These are phyloP conservation scores for Oehlia diaphana DNA, from an alignment of 192 early-diverging fungal genomes.

Conservation along the genomic window DNA sequence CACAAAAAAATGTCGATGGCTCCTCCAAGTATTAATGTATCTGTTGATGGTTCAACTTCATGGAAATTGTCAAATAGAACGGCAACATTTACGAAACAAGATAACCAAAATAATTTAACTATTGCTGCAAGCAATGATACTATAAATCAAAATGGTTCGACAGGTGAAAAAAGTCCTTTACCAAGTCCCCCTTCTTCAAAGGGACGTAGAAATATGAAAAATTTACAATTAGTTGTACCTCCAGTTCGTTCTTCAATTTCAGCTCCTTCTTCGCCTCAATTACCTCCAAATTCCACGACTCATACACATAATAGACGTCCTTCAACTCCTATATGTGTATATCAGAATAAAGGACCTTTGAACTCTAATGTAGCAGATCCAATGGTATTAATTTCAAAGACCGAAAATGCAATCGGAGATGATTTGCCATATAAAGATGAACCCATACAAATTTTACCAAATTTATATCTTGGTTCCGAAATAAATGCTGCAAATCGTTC, in stretches of 20 bases:
- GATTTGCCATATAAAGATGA: constrained; percentile 53
- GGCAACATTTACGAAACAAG: neutral
- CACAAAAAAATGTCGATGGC: constrained; percentile 25
- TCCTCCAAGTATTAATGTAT: constrained; percentile 14
- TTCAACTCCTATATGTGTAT: constrained; percentile 24
- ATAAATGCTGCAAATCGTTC: constrained; percentile 58
- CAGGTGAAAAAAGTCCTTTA: constrained; percentile 13
- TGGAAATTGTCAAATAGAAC: neutral
- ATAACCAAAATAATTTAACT: neutral
- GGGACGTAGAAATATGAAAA: constrained; percentile 22
- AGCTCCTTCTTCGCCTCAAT: constrained; percentile 24
- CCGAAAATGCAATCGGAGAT: constrained; percentile 30
- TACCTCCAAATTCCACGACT: neutral
- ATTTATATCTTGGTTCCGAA: constrained; percentile 68
- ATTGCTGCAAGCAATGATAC: neutral
- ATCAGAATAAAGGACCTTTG: constrained; percentile 6
- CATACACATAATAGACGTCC: constrained; percentile 26
- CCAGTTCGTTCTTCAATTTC: constrained; percentile 28
- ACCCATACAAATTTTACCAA: constrained; percentile 64
- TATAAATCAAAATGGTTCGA: neutral
- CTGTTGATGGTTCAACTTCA: neutral
- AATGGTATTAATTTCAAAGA: constrained; percentile 23
- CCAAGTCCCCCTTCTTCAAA: constrained; percentile 17
- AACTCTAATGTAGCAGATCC: constrained; percentile 8
- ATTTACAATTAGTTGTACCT: constrained; percentile 25